A percentile compares a stretch with the other conserved stretches of the same genome.
These are phyloP conservation scores for Colletotrichum australisinense DNA, from an alignment of 2,329 filamentous ascomycete species.

Conservation along the genomic window DNA sequence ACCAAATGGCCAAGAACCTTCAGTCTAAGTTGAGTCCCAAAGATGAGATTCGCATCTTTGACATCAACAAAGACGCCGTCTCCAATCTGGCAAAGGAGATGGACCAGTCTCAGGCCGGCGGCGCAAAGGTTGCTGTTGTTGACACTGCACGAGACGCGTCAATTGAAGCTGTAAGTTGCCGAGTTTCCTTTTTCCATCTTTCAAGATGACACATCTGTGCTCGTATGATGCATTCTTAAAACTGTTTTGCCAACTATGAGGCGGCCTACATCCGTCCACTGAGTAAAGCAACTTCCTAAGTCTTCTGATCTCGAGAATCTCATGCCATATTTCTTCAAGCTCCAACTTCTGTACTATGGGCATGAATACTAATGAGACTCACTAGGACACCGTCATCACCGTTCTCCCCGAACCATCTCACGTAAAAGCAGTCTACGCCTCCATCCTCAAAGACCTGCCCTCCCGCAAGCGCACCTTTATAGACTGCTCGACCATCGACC, in stretches of 20 bases:
- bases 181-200: neutral
- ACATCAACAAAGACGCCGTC: conserved; percentile 64
- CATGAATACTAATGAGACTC: conserved; percentile 35
- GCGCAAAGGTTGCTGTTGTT: conserved; percentile 59
- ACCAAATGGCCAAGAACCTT: conserved; percentile 72
- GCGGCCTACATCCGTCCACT: neutral
- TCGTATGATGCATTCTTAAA: neutral
- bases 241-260: conserved; percentile 11
- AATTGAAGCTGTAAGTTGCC: conserved; percentile 62
- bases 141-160: conserved; percentile 60
- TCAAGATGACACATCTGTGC: conserved; percentile 29
- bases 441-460: conserved; percentile 73
- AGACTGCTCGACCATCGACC: conserved; percentile 97
- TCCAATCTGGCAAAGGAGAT: conserved; percentile 61
- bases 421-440: conserved; percentile 83
- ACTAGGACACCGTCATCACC: conserved; percentile 85
- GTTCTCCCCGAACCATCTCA: conserved; percentile 91
- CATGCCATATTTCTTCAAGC: neutral
- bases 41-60: conserved; percentile 65
- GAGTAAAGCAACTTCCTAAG: neutral
- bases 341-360: conserved; percentile 30
- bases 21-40: conserved; percentile 64
- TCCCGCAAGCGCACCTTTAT: conserved; percentile 82
- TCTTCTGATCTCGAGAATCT: neutral
- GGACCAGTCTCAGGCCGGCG: conserved; percentile 52